Evolutionary conservation across 352 stramenopile genomes (phyloP), one percentile per base, ranked within the genome.

Genomic region (Globisporangium nodosum): DNA sequence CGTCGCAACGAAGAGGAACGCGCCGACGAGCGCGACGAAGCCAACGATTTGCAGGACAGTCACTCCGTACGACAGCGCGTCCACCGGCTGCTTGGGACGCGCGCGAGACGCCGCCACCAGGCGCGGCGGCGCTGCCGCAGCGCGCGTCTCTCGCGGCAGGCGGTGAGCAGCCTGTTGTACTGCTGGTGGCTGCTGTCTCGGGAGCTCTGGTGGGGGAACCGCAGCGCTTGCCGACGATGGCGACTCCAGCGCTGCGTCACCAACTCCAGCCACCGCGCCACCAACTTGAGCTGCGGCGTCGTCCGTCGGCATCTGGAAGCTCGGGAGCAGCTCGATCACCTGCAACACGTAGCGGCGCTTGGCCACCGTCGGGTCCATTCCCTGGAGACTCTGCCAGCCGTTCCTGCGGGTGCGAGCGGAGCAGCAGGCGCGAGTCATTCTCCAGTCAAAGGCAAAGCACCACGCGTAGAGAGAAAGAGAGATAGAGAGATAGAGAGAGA

Each of bases 281-380:
- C 9, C 8, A 12, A 4, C 6, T 35, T 18, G 8, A n/a, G 48
- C 33, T 3, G 5, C 24, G 9, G 35, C 27, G 11, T 49, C 58
- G 4, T 64, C 49, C 2, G 59, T 74, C 31, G 68, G 65, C 65
- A 74, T 72, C 54, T 70, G 63, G 56, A 87, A 83, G 42, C 18
- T 71, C 21, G 75, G 70, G 27, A 87, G 49, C 11, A 87, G 49
- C 61, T 78, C 67, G 21, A 81, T 66, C 11, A 87, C 75, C 52
- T 78, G 57, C 16, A 77, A 54, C 46, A 87, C 68, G 56, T 88
- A 90, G 21, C 68, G 77, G 1, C 65, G 74, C 51, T 81, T 74
- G 45, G 76, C 80, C 18, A 76, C 60, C 0, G 54, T 68, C 35
- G 55, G 50, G 35, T 70, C 48, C 58, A 76, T 75, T 0, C 77